Base-by-base conservation (phyloP, 2,329 filamentous ascomycete genomes). In the Xylariomycetidae sp. region DNA sequence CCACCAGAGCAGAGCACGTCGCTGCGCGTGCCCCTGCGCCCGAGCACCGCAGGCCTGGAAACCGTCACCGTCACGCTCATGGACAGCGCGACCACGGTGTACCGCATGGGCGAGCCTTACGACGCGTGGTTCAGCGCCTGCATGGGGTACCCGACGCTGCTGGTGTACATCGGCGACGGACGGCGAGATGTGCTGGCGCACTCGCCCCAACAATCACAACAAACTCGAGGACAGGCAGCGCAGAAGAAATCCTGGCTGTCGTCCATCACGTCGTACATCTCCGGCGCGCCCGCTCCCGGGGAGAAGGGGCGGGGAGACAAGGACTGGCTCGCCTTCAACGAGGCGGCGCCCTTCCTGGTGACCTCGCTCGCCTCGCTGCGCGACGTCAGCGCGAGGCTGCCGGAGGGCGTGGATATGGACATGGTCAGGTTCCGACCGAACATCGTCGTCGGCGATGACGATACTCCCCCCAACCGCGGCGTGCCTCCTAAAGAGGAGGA, bases 291-390 rank as follows among this genome's bases (percentile, higher is more conserved):
- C 6, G 23, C 23, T 15, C 19, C 13, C 33, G n/a, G n/a, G n/a
- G 18, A 16, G 29, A 12, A 16, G 17, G 23, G 17, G 27, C 18
- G 3, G 13, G 14, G 17, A 16, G 30, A 25, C 10, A 23, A 27
- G 31, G 26, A 69, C 22, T 72, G 66, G 51, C 69, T 90, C 27
- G 77, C 74, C 3, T 92, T 90, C 59, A 75, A 79, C 25, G 86
- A 92, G 58, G 75, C 76, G 42, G 85, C 85, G 1, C 82, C 86
- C 1, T 85, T 84, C 54, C 72, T 95, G 11, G 59, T 95, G 16
- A 71, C 82, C 5, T 85, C 80, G 1, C 70, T 80, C 40, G 72
- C 77, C 3, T 92, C 85, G 1, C 70, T 89, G n/a, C 60, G 68
- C 14, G 70, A 85, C 46, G 74, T 94, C 29, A 77, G 74, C 20